phyloP scores from a whole-genome alignment of 1,284 basidiomycete genomes.

The Cutaneotrichosporon mucoides region DNA sequence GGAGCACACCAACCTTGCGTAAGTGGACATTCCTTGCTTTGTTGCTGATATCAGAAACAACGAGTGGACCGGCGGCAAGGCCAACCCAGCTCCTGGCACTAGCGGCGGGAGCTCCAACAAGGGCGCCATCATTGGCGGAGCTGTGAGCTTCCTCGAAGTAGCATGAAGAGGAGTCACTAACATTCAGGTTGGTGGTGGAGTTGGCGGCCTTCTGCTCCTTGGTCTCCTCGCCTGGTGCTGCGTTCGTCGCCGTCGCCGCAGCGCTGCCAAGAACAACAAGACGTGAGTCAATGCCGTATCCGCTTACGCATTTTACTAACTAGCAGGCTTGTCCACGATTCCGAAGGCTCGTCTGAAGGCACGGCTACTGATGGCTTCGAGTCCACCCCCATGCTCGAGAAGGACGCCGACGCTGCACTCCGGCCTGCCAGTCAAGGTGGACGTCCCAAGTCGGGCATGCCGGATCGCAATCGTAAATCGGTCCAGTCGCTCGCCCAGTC shows the following conservation, averaged over 20 bases:
- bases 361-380: neutral
- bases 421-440: neutral
- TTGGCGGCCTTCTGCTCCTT: neutral
- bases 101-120: neutral
- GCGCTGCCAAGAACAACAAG: neutral
- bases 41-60: neutral
- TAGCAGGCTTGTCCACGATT: too few species aligned
- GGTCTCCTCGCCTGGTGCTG: neutral
- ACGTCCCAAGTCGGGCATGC: neutral
- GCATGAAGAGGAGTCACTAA: neutral
- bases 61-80: neutral
- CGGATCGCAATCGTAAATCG: neutral
- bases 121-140: neutral
- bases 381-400: neutral
- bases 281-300: neutral
- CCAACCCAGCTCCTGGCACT: neutral
- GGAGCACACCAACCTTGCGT: neutral
- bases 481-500: neutral
- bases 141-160: neutral
- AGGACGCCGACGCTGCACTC: neutral
- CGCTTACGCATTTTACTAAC: too few species aligned
- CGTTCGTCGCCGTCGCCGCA: neutral
- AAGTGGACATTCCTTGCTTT: neutral
- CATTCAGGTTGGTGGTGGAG: neutral
- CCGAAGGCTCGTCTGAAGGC: neutral